Evolutionary conservation across 306 rosid genomes (phyloP), one percentile per base, ranked within the genome.

Genomic region (Acmispon strigosus): DNA sequence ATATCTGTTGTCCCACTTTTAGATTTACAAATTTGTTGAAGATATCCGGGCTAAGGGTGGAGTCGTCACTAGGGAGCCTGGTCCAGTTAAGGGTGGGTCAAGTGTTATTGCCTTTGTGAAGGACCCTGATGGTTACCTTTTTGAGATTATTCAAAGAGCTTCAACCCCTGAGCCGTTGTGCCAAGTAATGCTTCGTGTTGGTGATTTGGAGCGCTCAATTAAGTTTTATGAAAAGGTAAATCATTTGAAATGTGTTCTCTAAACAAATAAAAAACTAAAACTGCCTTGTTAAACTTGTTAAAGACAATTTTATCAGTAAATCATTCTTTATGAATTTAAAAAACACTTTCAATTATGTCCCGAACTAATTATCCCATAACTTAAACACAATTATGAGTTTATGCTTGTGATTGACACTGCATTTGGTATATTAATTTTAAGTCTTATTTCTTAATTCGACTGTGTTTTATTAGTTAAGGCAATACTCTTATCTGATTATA

Each of bases 171-270:
- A 94, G 77, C 97, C 99, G 42, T 70, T 94, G 47, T 87, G 97
- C 73, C 99, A 94, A 88, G 88, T 94, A 8, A 94, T 94, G 99
- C 99, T 91, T 19, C 96, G 99, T 42, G 96, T 94, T 78, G 97
- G 97, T 17, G 96, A 94, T 73, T 78, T 91, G 20, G 99, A 94
- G 51, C 90, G 91, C 54, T 75, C 97, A 13, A 81, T 94, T 73
- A 91, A 86, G 89, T 94, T 94, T 73, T 94, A 94, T 60, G 99
- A 94, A 29, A 89, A 84, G 99, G 99, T 94, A 83, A 53, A 10
- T 22, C n/a, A n/a, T n/a, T n/a, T n/a, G n/a, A n/a, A n/a, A n/a
- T n/a, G n/a, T n/a, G n/a, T n/a, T n/a, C n/a, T n/a, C n/a, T n/a
- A n/a, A n/a, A 36, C 41, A 36, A 36, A 7, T 36, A 36, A 36